Evolutionary conservation across 768 basidiomycete genomes (phyloP), one percentile per base, ranked within the genome.

Genomic region (Phylloporus arenicola): DNA sequence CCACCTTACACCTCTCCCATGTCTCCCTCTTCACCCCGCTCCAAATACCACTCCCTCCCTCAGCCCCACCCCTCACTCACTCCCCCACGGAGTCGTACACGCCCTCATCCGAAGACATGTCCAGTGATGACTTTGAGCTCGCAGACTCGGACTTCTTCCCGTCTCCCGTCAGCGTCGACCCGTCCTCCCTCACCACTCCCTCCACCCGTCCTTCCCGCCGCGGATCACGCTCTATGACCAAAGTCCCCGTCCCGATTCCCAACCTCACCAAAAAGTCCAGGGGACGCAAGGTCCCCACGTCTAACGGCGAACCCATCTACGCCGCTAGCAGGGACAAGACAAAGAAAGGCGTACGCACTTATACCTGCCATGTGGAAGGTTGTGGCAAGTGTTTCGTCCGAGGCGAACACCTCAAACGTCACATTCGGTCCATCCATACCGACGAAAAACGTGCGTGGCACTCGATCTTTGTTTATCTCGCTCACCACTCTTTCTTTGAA

Each of bases 331-430:
- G 34, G 48, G 69, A 66, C 44, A 71, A 69, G 57, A 59, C 65
- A 0, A 67, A 67, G 52, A 69, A 57, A 14, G 68, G 65, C 33
- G 46, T 58, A 13, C 70, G 86, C 43, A 73, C 76, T 25, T 85
- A 82, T 64, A 72, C 79, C 52, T 92, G 89, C 64, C 72, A 74
- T 17, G 86, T 86, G 0, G 71, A 78, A 1, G 86, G 79, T 1
- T 92, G 90, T 57, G 81, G 81, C 16, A 90, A 90, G 70, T 82
- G 83, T 50, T 93, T 93, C 59, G 80, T 80, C 33, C 74, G 90
- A 2, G 79, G 83, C 1, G 88, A 91, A 57, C 90, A 92, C 8
- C 70, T 93, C 50, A 89, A 90, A 69, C 71, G 90, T 24, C 90
- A 92, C 69, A 77, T 91, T 17, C 68, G 84, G 51, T 83, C 82